phyloP scores from a whole-genome alignment of 225 moss, liverwort and hornwort species.

The Pseudisothecium myosuroides region DNA sequence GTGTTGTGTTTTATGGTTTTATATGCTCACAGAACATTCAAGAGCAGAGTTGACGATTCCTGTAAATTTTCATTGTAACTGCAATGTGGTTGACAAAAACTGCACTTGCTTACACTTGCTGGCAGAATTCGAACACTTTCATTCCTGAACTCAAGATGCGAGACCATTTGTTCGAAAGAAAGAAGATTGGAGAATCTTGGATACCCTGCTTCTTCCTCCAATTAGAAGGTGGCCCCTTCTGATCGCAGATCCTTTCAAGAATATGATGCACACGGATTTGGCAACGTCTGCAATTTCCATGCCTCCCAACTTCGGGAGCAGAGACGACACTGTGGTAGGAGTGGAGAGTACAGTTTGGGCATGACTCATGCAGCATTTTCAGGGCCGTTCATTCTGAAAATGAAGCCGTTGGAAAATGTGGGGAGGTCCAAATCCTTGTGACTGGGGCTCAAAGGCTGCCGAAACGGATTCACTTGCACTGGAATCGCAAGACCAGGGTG shows the following conservation, averaged over 20 bases:
- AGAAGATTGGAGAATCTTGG: not conserved
- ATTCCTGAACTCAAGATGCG: not conserved
- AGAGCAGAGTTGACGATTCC: not conserved
- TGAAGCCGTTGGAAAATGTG: slow-evolving; percentile 62
- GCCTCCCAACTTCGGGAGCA: not conserved
- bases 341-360: not conserved
- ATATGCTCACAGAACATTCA: not conserved
- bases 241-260: too few relatives aligned
- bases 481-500: not conserved
- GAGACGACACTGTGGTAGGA: not conserved
- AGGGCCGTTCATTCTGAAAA: not conserved
- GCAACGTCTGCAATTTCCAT: not conserved
- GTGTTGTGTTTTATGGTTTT: not conserved
- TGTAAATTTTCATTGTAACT: not conserved
- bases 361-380: not conserved
- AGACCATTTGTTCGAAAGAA: not conserved
- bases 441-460: slow-evolving; percentile 48
- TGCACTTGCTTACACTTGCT: not conserved
- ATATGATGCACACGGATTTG: not conserved
- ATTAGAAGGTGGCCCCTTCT: not conserved
- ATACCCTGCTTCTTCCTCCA: not conserved
- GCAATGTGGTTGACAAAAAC: not conserved
- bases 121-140: not conserved
- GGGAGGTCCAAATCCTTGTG: slow-evolving; percentile 57
- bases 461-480: slow-evolving; percentile 60